Evolutionary conservation across 371 early-diverging fungal species (phyloP).

Genomic region (Dichotomocladium elegans): DNA sequence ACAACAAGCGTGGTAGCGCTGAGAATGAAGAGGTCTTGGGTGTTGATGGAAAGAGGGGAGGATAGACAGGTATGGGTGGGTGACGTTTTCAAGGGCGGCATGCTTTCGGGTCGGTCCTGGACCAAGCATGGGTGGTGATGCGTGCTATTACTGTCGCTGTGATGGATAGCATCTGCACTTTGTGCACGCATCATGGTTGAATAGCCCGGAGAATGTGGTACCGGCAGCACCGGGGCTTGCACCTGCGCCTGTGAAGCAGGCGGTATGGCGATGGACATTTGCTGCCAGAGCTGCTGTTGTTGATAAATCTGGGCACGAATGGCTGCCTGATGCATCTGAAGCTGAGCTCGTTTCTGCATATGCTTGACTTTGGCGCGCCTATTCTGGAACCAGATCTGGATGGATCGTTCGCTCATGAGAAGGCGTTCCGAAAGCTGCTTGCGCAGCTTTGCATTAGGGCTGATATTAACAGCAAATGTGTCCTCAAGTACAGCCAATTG

Average conservation of each 20-base stretch:
- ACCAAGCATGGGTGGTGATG: not conserved
- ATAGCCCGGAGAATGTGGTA: not conserved
- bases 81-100: not conserved
- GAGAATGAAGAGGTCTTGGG: slow-evolving; percentile 13
- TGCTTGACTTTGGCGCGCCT: slow-evolving; percentile 91
- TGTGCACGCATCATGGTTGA: not conserved
- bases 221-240: too few species aligned
- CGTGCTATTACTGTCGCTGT: not conserved
- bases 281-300: slow-evolving; percentile 7
- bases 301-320: slow-evolving; percentile 27
- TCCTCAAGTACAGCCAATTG: slow-evolving; percentile 75
- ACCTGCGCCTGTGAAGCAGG: too few species aligned
- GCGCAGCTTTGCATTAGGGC: slow-evolving; percentile 79
- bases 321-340: slow-evolving; percentile 35
- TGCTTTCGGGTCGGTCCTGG: slow-evolving; percentile 1
- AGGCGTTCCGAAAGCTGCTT: slow-evolving; percentile 82
- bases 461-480: slow-evolving; percentile 66
- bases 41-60: not conserved
- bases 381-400: slow-evolving; percentile 99
- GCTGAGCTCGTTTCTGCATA: slow-evolving; percentile 57
- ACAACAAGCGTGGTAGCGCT: slow-evolving; percentile 64
- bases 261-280: not conserved
- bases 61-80: not conserved
- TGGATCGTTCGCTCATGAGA: slow-evolving; percentile 88
- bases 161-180: not conserved